Evolutionary conservation across 1,139 yeast species (phyloP), one percentile per base, ranked within the genome.

Genomic region (Blastobotrys illinoisensis): DNA sequence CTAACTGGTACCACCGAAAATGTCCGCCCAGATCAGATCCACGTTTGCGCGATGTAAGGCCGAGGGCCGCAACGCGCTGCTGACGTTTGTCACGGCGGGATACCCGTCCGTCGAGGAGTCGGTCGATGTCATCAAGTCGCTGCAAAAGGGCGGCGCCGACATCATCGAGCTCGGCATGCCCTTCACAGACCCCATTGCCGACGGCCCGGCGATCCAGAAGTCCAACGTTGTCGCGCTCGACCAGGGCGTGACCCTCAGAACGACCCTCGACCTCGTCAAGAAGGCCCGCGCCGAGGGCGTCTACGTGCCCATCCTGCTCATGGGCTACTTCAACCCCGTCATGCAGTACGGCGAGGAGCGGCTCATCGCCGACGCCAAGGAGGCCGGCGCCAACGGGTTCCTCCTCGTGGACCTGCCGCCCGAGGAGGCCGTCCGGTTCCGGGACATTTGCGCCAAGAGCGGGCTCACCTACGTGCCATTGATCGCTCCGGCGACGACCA

Each of bases 281-380:
- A 70, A 80, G 62, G 98, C 98, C 24, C 82, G 99, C 74, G 73
- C 72, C 5, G 79, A 78, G 48, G 99, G 99, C 55, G 88, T 95
- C 54, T 83, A 88, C 45, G 82, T 90, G 16, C 99, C 99, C 26
- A 79, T 93, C 55, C 78, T 93, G 52, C 79, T 93, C 56, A 93
- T 93, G 99, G 99, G 99, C 55, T 93, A 93, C 79, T 93, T 90
- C 75, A 93, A 93, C 73, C 99, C 99, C 18, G 83, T 93, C 60
- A 71, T 89, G 71, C 86, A 81, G 64, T 93, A 86, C 69, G 99
- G 98, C 52, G 99, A 93, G 73, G 85, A 85, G 65, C 78, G 82
- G 69, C 78, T 93, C 74, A 82, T 90, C 59, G 74, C 78, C 60
- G 96, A 87, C 62, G 81, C 95, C 11, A 83, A 84, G 51, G 78